These are phyloP conservation scores for Cucurbita maxima DNA, from an alignment of 306 rosid species.

Conservation along the genomic window DNA sequence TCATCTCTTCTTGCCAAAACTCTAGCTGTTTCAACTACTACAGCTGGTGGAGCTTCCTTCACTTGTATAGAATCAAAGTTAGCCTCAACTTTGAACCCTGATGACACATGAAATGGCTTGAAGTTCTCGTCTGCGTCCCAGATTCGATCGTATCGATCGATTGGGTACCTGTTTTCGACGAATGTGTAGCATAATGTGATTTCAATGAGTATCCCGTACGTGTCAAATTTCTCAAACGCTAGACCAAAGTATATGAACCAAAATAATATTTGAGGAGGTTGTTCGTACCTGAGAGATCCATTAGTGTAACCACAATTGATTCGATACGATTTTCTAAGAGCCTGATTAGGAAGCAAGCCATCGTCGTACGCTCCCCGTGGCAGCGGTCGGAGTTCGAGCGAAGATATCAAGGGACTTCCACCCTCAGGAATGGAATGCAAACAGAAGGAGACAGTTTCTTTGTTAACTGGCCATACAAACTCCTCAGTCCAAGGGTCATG, in stretches of 20 bases:
- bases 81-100: conserved; percentile 38
- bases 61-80: conserved; percentile 26
- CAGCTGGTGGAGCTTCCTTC: conserved; percentile 42
- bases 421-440: conserved; percentile 33
- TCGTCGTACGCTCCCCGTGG: conserved; percentile 56
- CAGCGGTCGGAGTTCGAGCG: conserved; percentile 68
- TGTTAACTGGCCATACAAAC: conserved; percentile 53
- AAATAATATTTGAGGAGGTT: not conserved
- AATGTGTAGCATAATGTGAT: not conserved
- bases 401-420: conserved; percentile 62
- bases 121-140: conserved; percentile 63
- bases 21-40: conserved; percentile 60
- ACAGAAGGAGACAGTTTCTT: conserved; percentile 45
- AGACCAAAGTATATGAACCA: too few species aligned
- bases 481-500: conserved; percentile 72
- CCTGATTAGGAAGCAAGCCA: conserved; percentile 36
- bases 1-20: conserved; percentile 44
- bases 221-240: too few species aligned
- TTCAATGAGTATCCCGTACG: too few species aligned
- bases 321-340: conserved; percentile 52
- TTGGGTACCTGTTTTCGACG: conserved; percentile 51
- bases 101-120: conserved; percentile 50
- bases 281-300: conserved; percentile 44
- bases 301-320: conserved; percentile 62
- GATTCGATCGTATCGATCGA: conserved; percentile 63